phyloP scores from a whole-genome alignment of 352 stramenopile species.

The Globisporangium apiculatum region DNA sequence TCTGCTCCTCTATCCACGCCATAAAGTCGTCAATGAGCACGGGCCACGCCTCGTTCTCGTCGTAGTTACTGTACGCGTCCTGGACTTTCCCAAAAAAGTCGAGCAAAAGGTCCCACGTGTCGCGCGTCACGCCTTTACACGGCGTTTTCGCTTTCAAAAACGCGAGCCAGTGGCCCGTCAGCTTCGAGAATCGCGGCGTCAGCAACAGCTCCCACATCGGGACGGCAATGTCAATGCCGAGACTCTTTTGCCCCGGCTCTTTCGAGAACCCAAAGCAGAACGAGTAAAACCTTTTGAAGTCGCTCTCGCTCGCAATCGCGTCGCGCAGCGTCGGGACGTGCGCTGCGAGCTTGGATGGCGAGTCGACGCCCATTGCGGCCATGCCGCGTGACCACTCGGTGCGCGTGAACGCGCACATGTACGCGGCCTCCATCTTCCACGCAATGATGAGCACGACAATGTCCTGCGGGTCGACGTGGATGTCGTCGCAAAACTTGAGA shows the following conservation, averaged over 20 bases:
- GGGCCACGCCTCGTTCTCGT: slow-evolving; percentile 87
- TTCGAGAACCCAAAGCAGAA: slow-evolving; percentile 88
- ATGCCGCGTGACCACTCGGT: slow-evolving; percentile 82
- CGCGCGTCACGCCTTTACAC: slow-evolving; percentile 75
- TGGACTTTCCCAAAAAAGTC: slow-evolving; percentile 84
- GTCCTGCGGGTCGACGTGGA: slow-evolving; percentile 69
- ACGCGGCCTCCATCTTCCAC: slow-evolving; percentile 82
- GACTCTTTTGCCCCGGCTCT: slow-evolving; percentile 82
- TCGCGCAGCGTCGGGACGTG: slow-evolving; percentile 52
- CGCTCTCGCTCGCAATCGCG: slow-evolving; percentile 36
- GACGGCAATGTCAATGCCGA: slow-evolving; percentile 77
- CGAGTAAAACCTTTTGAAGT: slow-evolving; percentile 83
- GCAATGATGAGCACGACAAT: slow-evolving; percentile 77
- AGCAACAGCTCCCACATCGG: slow-evolving; percentile 86
- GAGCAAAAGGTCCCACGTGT: slow-evolving; percentile 82
- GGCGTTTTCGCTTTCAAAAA: slow-evolving; percentile 75
- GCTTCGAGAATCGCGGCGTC: slow-evolving; percentile 47
- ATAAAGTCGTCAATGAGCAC: slow-evolving; percentile 89
- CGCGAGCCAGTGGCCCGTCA: slow-evolving; percentile 62
- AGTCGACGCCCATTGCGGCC: slow-evolving; percentile 72
- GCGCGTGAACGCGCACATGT: slow-evolving; percentile 82
- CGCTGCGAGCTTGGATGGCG: slow-evolving; percentile 42
- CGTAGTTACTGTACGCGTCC: slow-evolving; percentile 76
- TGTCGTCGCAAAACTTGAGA: slow-evolving; percentile 75
- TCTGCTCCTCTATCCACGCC: slow-evolving; percentile 71